Base-by-base conservation (phyloP, 208 protist species). In the Acanthamoeba lenticulata region DNA sequence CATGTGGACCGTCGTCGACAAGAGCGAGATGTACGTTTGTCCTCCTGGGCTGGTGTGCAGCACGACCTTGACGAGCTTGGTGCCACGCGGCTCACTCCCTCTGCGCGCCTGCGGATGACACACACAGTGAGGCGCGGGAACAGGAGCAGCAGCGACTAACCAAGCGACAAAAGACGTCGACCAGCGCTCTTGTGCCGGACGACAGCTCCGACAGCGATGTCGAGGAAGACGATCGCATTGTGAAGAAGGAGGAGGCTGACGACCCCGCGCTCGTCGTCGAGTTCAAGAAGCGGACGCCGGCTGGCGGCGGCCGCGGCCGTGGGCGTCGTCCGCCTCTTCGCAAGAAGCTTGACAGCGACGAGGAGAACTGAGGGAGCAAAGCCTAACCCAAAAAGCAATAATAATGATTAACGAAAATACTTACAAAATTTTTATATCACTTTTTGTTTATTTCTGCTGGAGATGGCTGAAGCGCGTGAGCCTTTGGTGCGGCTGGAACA, bases 231-330 rank as follows among this genome's bases (percentile, higher is more conserved):
- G 67, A 77, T 13, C 67, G 67, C 67, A n/a, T 77, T 19, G 67
- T n/a, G 36, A 77, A 77, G 38, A 77, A 77, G 67, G 67, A 77
- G 34, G 67, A 77, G 36, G 52, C 52, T n/a, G 67, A 77, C 38
- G 67, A 77, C 24, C 67, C 67, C 34, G 67, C 42, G 2, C 34
- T 77, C 15, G 67, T 29, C 34, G 67, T 77, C 32, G 67, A 77
- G 15, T 77, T 77, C 34, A 77, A 77, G 67, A 77, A 77, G 67
- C 67, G 67, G 4, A n/a, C 38, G 67, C 67, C 67, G 67, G 67
- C 67, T 2, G 65, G 65, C 38, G 67, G 57, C 24, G 57, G 27
- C 27, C 27, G 27, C 13, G 57, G 57, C 9, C 57, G 67, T 29
- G 15, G 52, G 52, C 67, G 67, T 19, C 67, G 67, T n/a, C 67